Evolutionary conservation across 148 eudicot genomes (phyloP).

Genomic region (Vaccinium corymbosum): DNA sequence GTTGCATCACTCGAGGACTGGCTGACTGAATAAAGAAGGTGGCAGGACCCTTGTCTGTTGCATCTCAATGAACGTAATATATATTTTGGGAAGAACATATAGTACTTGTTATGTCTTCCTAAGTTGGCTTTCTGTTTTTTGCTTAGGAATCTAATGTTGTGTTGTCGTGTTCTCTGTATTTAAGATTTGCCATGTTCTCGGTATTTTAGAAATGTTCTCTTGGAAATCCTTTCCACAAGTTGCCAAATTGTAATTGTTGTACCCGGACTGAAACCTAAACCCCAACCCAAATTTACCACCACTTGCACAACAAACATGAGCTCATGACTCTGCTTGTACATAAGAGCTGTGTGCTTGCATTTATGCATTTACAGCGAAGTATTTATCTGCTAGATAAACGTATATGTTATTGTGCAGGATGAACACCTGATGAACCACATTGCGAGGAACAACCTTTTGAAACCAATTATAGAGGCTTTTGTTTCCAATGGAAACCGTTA

Average conservation of each 20-base stretch:
- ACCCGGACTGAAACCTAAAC: background rate
- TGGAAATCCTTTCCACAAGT: background rate
- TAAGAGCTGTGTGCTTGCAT: background rate
- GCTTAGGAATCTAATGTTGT: background rate
- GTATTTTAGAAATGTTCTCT: background rate
- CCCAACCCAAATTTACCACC: background rate
- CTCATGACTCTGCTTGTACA: background rate
- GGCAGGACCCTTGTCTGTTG: background rate
- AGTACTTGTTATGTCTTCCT: background rate
- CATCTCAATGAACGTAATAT: background rate
- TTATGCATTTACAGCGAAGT: background rate
- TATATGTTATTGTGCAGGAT: constrained; percentile 56
- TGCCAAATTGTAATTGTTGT: background rate
- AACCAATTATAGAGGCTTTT: constrained; percentile 85
- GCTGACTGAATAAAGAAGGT: background rate
- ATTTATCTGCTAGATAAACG: constrained; percentile 7
- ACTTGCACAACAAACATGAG: background rate
- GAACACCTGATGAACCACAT: constrained; percentile 78
- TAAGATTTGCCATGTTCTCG: background rate
- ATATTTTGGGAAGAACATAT: background rate
- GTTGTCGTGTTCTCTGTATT: too few species aligned
- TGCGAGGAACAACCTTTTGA: constrained; percentile 72
- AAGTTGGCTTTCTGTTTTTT: background rate
- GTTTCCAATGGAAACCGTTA: constrained; percentile 83
- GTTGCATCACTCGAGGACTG: background rate